These are phyloP conservation scores for Thermochaetoides dissita DNA, from an alignment of 2,329 filamentous ascomycete species.

Conservation along the genomic window DNA sequence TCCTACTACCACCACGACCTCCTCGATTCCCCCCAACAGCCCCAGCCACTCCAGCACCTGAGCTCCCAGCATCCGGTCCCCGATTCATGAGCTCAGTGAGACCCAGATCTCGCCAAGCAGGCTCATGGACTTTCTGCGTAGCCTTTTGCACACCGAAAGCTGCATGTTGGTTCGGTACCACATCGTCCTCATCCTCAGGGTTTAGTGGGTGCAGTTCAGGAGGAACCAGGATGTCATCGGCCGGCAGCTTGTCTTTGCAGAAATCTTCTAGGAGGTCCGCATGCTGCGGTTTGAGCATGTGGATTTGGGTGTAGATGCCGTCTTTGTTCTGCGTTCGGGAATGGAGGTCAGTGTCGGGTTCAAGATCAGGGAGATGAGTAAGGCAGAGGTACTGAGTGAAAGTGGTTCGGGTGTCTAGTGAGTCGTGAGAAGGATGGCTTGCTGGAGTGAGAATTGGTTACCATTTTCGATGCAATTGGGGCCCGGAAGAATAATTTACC, in stretches of 20 bases:
- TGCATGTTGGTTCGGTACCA: slow-evolving; percentile 76
- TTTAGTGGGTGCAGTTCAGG: slow-evolving; percentile 69
- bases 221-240: slow-evolving; percentile 72
- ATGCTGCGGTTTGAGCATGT: slow-evolving; percentile 57
- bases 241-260: slow-evolving; percentile 54
- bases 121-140: slow-evolving; percentile 56
- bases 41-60: no score
- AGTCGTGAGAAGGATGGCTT: no score
- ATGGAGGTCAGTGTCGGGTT: background rate
- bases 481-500: no score
- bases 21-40: slow-evolving; percentile 5
- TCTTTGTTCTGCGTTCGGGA: slow-evolving; percentile 47
- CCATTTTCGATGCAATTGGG: no score
- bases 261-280: slow-evolving; percentile 71
- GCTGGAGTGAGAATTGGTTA: no score
- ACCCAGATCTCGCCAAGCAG: slow-evolving; percentile 67
- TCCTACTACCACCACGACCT: slow-evolving; percentile 3
- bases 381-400: no score
- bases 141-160: slow-evolving; percentile 76
- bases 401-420: no score
- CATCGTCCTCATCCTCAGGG: slow-evolving; percentile 77
- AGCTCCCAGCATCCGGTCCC: slow-evolving; percentile 29
- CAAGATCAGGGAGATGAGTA: background rate
- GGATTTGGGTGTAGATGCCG: slow-evolving; percentile 59
- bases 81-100: slow-evolving; percentile 56